Percentiles rank a stretch among this genome's conserved stretches.
Conservation (phyloP, 2,329 filamentous ascomycete genomes). For the Didymella segeticola region DNA sequence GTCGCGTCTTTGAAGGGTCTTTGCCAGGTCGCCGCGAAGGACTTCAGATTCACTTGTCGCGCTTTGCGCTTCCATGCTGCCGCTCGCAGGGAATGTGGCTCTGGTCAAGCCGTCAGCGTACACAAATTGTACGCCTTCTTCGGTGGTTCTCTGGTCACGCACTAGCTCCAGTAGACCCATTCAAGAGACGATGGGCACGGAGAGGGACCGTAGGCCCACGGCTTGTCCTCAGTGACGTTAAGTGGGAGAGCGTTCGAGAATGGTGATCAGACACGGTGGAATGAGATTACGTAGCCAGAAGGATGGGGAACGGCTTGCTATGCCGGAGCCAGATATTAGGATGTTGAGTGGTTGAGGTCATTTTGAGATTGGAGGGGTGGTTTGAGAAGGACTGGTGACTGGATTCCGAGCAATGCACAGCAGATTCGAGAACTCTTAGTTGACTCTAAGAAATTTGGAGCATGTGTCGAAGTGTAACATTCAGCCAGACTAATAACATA, state of each 20-base stretch:
- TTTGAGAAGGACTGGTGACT: no score
- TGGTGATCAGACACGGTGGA: slow-evolving; percentile 42
- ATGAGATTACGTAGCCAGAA: slow-evolving; percentile 57
- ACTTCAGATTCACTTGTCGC: slow-evolving; percentile 65
- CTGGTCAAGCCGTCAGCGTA: slow-evolving; percentile 30
- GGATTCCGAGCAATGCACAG: no score
- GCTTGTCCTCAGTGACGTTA: slow-evolving; percentile 60
- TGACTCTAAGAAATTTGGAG: no score
- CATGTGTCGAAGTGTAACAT: no score
- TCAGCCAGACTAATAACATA: background rate
- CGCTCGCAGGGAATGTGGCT: slow-evolving; percentile 43
- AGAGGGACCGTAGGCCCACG: slow-evolving; percentile 61
- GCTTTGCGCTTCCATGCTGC: slow-evolving; percentile 49
- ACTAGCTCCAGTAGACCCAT: slow-evolving; percentile 59
- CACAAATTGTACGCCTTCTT: slow-evolving; percentile 57
- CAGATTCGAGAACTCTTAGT: no score
- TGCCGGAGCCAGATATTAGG: slow-evolving; percentile 40
- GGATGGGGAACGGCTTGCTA: slow-evolving; percentile 53
- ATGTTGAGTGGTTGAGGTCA: slow-evolving; percentile 26
- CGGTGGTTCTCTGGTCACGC: slow-evolving; percentile 51
- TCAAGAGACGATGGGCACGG: slow-evolving; percentile 57
- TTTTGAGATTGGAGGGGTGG: no score
- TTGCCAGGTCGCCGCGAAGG: slow-evolving; percentile 63
- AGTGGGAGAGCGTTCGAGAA: slow-evolving; percentile 52
- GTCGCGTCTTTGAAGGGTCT: slow-evolving; percentile 59